These are phyloP conservation scores for Sordariomycetes sp. DNA, from an alignment of 2,329 filamentous ascomycete genomes.

Conservation along the genomic window DNA sequence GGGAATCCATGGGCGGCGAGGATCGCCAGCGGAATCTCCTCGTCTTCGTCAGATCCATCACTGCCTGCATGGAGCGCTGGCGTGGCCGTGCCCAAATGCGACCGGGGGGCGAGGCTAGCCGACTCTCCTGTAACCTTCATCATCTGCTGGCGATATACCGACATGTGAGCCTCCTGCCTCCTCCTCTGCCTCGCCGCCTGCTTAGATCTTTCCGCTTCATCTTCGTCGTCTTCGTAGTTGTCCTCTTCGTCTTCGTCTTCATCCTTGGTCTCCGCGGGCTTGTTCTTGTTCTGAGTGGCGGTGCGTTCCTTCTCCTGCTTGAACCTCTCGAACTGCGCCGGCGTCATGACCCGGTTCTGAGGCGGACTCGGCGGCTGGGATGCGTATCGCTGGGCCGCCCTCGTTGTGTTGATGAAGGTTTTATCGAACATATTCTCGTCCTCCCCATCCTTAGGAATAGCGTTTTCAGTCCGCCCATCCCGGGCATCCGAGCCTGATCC, in stretches of 20 bases:
- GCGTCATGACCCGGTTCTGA: slow-evolving; percentile 75
- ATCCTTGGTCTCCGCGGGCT: slow-evolving; percentile 34
- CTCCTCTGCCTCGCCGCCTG: slow-evolving; percentile 63
- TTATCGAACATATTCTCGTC: slow-evolving; percentile 45
- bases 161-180: slow-evolving; percentile 83
- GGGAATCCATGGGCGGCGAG: slow-evolving; percentile 84
- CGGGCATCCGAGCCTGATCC: slow-evolving; percentile 3
- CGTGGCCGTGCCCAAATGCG: slow-evolving; percentile 10
- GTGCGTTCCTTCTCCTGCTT: slow-evolving; percentile 59
- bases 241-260: slow-evolving; percentile 52
- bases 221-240: slow-evolving; percentile 61
- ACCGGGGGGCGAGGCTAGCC: slow-evolving; percentile 14
- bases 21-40: slow-evolving; percentile 78
- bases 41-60: slow-evolving; percentile 63
- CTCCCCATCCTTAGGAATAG: slow-evolving; percentile 21
- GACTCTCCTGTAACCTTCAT: slow-evolving; percentile 85
- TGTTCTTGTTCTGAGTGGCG: slow-evolving; percentile 24
- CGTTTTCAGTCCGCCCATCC: slow-evolving; percentile 26
- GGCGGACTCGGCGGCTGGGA: slow-evolving; percentile 23
- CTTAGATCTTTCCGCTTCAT: slow-evolving; percentile 64
- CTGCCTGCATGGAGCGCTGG: slow-evolving; percentile 22
- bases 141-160: slow-evolving; percentile 88
- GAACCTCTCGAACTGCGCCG: slow-evolving; percentile 74
- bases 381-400: slow-evolving; percentile 20
- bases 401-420: slow-evolving; percentile 22